Evolutionary conservation across 1,284 basidiomycete species (phyloP).

Genomic region (Butyriboletus appendiculatus): DNA sequence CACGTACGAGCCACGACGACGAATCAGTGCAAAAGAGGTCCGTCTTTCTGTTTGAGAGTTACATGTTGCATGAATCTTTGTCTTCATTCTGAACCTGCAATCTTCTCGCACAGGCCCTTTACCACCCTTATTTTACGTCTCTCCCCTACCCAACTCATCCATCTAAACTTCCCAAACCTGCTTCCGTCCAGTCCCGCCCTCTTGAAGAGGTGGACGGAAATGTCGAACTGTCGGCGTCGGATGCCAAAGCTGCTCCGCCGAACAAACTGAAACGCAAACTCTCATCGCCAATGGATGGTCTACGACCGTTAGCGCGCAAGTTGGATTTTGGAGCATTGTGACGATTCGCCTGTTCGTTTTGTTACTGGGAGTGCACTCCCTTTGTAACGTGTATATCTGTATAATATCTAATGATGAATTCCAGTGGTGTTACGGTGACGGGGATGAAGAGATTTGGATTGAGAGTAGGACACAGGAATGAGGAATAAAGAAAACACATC

Average conservation of each 20-base stretch:
- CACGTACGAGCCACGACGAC: slow-evolving; percentile 82
- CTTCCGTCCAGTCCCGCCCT: slow-evolving; percentile 47
- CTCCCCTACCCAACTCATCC: slow-evolving; percentile 81
- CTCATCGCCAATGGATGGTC: slow-evolving; percentile 39
- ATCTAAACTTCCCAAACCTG: slow-evolving; percentile 79
- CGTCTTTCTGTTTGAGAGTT: slow-evolving; percentile 5
- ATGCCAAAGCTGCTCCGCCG: slow-evolving; percentile 39
- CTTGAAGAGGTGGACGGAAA: slow-evolving; percentile 78
- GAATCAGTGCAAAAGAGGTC: slow-evolving; percentile 82
- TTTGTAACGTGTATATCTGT: slow-evolving; percentile 3
- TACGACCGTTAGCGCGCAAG: slow-evolving; percentile 46
- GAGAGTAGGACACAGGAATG: slow-evolving; percentile 6
- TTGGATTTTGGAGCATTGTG: slow-evolving; percentile 44
- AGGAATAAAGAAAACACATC: slow-evolving; percentile 19
- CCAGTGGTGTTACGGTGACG: not conserved
- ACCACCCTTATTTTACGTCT: slow-evolving; percentile 78
- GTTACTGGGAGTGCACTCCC: not conserved
- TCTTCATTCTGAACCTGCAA: slow-evolving; percentile 3
- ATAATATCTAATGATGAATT: slow-evolving; percentile 5
- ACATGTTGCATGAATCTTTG: not conserved
- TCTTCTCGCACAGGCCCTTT: slow-evolving; percentile 54
- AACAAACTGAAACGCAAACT: slow-evolving; percentile 53
- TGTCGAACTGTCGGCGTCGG: slow-evolving; percentile 43
- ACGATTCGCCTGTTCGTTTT: not conserved
- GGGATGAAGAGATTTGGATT: not conserved